Evolutionary conservation across 2,329 filamentous ascomycete genomes (phyloP).

Genomic region (Paracorniculantispora psalliotae): DNA sequence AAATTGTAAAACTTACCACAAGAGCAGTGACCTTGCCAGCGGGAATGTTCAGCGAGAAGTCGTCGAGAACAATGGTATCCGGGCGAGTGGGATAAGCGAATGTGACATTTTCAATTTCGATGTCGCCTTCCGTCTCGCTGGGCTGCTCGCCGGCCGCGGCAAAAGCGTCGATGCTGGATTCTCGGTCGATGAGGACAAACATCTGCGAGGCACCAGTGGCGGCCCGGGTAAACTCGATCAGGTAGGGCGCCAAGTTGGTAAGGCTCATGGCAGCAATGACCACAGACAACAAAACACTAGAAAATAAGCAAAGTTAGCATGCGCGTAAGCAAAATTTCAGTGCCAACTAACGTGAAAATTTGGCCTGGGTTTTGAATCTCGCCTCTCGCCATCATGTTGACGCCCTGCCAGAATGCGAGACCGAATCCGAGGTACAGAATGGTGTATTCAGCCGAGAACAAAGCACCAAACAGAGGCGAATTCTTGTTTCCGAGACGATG

Average conservation of each 20-base stretch:
- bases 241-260: constrained; percentile 32
- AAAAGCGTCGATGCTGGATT: constrained; percentile 34
- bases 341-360: constrained; percentile 32
- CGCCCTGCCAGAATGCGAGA: constrained; percentile 42
- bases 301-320: neutral
- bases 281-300: constrained; percentile 34
- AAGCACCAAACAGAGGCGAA: constrained; percentile 31
- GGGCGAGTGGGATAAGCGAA: constrained; percentile 43
- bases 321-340: neutral
- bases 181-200: constrained; percentile 33
- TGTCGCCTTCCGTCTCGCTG: constrained; percentile 24
- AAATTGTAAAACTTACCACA: constrained; percentile 33
- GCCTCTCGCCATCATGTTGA: constrained; percentile 32
- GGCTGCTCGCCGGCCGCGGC: constrained; percentile 27
- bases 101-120: constrained; percentile 36
- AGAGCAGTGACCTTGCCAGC: constrained; percentile 41
- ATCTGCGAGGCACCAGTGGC: constrained; percentile 31
- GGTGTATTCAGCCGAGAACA: constrained; percentile 36
- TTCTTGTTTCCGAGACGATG: constrained; percentile 34
- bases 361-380: constrained; percentile 33
- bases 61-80: constrained; percentile 35
- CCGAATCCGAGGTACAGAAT: constrained; percentile 39
- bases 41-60: constrained; percentile 38
- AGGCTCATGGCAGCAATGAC: constrained; percentile 33
- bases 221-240: constrained; percentile 34